Evolutionary conservation across 2,329 filamentous ascomycete species (phyloP).

Genomic region (Epichloe baconii): DNA sequence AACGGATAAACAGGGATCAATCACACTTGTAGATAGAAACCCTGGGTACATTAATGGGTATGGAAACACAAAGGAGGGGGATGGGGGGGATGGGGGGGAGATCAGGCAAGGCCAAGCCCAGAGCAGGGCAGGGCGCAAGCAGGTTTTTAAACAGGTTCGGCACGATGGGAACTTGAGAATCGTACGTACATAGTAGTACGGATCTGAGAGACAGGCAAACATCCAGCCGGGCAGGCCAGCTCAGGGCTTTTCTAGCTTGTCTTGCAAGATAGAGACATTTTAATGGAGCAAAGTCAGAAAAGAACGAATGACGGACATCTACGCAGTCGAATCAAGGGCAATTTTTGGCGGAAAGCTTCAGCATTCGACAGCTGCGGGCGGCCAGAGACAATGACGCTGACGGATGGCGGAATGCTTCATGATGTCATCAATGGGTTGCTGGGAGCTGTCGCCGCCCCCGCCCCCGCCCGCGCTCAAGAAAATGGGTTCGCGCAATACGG

Average conservation of each 20-base stretch:
- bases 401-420: slow-evolving; percentile 18
- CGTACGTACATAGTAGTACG: not conserved
- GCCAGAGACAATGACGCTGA: not conserved
- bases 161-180: not conserved
- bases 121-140: not conserved
- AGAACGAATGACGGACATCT: not conserved
- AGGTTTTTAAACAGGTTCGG: slow-evolving; percentile 3
- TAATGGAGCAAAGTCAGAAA: not conserved
- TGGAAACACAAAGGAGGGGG: not conserved
- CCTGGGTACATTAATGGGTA: not conserved
- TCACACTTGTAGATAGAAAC: not conserved
- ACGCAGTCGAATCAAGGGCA: not conserved
- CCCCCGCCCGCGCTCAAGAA: too few relatives aligned
- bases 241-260: not conserved
- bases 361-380: not conserved
- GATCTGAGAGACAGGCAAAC: not conserved
- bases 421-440: slow-evolving; percentile 19
- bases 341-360: not conserved
- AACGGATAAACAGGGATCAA: not conserved
- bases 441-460: too few relatives aligned
- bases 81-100: not conserved
- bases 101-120: not conserved
- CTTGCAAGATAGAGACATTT: not conserved
- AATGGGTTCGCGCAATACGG: too few relatives aligned
- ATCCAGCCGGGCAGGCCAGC: not conserved